Evolutionary conservation across 805 yeast genomes (phyloP).

Genomic region (Yamadazyma sp.): DNA sequence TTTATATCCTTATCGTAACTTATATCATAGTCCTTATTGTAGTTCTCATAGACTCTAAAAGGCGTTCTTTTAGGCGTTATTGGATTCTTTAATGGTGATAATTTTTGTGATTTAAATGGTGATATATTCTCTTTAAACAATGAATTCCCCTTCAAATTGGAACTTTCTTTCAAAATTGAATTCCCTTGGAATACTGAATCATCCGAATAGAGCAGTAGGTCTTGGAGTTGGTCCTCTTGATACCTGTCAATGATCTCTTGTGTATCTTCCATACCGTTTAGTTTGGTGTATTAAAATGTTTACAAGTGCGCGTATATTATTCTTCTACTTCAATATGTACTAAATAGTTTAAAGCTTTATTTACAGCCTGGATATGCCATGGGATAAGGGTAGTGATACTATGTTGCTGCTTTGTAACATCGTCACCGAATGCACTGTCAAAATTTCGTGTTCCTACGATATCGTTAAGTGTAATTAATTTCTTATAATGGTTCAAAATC

Average conservation of each 20-base stretch:
- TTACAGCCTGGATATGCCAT: conserved; percentile 71
- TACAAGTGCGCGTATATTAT: conserved; percentile 5
- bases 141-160: too few species aligned
- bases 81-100: conserved; percentile 8
- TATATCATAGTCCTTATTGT: too few species aligned
- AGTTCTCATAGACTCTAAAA: background rate
- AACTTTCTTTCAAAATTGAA: too few species aligned
- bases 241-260: conserved; percentile 1
- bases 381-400: conserved; percentile 47
- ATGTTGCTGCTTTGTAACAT: conserved; percentile 7
- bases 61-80: conserved; percentile 3
- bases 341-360: conserved; percentile 54
- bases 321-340: conserved; percentile 55
- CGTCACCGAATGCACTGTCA: conserved; percentile 15
- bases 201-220: conserved; percentile 13
- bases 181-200: conserved; percentile 13
- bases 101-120: background rate
- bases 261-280: background rate
- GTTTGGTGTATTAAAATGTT: background rate
- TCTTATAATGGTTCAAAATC: conserved; percentile 59
- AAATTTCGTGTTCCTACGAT: conserved; percentile 30
- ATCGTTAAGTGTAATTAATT: conserved; percentile 44
- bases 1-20: background rate
- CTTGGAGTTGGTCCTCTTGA: conserved; percentile 3
- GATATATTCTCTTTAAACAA: conserved; percentile 1